Evolutionary conservation across 495 filamentous ascomycete species (phyloP).

Genomic region (Penicillium pancosmium): DNA sequence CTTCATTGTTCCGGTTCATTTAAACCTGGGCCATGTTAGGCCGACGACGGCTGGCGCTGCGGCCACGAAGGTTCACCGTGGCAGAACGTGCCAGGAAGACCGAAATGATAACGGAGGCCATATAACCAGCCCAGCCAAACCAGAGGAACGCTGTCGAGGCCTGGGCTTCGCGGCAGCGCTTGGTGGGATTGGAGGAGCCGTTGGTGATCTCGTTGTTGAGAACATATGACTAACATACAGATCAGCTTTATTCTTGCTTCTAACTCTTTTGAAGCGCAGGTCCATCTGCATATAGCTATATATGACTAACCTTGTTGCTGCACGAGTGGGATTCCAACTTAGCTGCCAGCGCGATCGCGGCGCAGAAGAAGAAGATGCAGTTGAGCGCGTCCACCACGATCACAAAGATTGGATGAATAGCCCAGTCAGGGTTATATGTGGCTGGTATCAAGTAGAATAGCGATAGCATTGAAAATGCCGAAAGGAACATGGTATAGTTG

Average conservation of each 20-base stretch:
- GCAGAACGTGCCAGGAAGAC: constrained; percentile 43
- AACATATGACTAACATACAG: constrained; percentile 43
- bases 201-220: constrained; percentile 60
- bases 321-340: constrained; percentile 63
- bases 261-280: background rate
- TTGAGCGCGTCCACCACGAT: constrained; percentile 62
- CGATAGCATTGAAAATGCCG: constrained; percentile 66
- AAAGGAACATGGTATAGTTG: constrained; percentile 69
- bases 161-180: constrained; percentile 71
- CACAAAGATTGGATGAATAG: constrained; percentile 56
- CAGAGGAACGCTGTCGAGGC: constrained; percentile 70
- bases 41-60: constrained; percentile 47
- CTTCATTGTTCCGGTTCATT: constrained; percentile 12
- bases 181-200: constrained; percentile 52
- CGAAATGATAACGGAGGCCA: constrained; percentile 55
- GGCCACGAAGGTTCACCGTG: constrained; percentile 44
- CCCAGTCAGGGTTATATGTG: constrained; percentile 49
- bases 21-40: constrained; percentile 70
- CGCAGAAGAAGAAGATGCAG: constrained; percentile 65
- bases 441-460: constrained; percentile 64
- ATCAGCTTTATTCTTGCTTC: background rate
- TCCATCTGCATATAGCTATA: background rate
- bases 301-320: constrained; percentile 56
- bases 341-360: constrained; percentile 65
- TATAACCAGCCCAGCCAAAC: constrained; percentile 68